Conservation (phyloP, 2,329 filamentous ascomycete genomes). For the Fusarium duplospermum region DNA sequence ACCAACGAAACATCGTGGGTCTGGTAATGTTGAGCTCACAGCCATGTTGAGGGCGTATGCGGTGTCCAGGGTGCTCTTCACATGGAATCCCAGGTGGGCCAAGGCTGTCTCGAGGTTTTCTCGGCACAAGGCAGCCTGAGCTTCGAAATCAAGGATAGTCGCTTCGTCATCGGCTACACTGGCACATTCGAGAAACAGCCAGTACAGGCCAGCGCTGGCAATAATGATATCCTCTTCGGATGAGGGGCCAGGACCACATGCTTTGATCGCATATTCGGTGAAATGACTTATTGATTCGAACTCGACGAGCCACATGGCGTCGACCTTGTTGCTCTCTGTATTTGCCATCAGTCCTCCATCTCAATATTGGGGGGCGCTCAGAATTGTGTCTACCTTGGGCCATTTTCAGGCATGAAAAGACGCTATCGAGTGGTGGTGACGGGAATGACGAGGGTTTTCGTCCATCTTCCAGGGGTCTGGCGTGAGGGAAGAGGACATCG, state of each 20-base stretch:
- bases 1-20: background rate
- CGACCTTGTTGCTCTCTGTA: background rate
- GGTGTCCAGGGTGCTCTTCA: constrained; percentile 22
- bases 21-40: constrained; percentile 10
- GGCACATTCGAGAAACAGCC: background rate
- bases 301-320: background rate
- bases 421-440: background rate
- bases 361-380: background rate
- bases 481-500: background rate
- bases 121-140: constrained; percentile 28
- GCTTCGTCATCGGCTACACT: background rate
- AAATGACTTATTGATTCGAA: background rate
- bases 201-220: background rate
- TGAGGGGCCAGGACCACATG: background rate
- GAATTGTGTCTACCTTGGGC: background rate
- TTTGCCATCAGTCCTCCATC: background rate
- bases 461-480: background rate
- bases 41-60: constrained; percentile 35
- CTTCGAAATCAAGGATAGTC: background rate
- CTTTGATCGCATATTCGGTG: background rate
- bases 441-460: background rate
- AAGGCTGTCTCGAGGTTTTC: constrained; percentile 40
- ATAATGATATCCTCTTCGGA: background rate
- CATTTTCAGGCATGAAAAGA: background rate
- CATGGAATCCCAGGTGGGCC: constrained; percentile 34